Evolutionary conservation across 2,329 filamentous ascomycete species (phyloP), one percentile per base, ranked within the genome.

Genomic region (Arthrobotrys sinensis): DNA sequence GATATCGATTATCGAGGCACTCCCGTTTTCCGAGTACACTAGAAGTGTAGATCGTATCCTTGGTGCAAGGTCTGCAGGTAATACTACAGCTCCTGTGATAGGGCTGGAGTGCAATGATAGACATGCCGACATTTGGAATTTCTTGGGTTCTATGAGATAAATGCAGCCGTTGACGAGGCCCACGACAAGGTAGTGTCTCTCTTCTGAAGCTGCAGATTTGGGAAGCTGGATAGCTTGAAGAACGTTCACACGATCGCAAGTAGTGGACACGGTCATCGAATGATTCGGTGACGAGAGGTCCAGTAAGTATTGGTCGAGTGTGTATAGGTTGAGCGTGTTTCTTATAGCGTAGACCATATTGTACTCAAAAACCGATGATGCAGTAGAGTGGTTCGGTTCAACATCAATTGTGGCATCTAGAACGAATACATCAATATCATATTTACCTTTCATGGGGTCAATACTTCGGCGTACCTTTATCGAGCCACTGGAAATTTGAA

Each of bases 11-110:
- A 82, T 80, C 11, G 75, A 75, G 2, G 81, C 76, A 7, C 80
- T 80, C 14, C 80, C 81, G 34, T 81, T 80, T 11, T 73, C 72
- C 5, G 80, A 79, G 12, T 78, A 80, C 10, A 81, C 75, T 12
- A 82, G 66, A 8, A 82, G 71, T 1, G 81, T 81, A 11, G 77
- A 80, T 1, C 81, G 76, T 52, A 81, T 79, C n/a, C 81, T 76
- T 12, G 79, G 79, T 0, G 80, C 81, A 12, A 82, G 78, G 45
- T 76, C 70, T 19, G 79, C 73, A 1, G 79, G 80, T 1, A 82
- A 77, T 11, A 81, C 72, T 28, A 79, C 53, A 4, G 73, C 81
- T 7, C 80, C 80, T n/a, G 62, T 46, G 8, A 82, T 80, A 11
- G 73, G 63, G 10, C 70, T 76, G 1, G 81, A 53, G 32, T 80